phyloP scores from a whole-genome alignment of 257 asterid species.

The Cynanchum wilfordii region DNA sequence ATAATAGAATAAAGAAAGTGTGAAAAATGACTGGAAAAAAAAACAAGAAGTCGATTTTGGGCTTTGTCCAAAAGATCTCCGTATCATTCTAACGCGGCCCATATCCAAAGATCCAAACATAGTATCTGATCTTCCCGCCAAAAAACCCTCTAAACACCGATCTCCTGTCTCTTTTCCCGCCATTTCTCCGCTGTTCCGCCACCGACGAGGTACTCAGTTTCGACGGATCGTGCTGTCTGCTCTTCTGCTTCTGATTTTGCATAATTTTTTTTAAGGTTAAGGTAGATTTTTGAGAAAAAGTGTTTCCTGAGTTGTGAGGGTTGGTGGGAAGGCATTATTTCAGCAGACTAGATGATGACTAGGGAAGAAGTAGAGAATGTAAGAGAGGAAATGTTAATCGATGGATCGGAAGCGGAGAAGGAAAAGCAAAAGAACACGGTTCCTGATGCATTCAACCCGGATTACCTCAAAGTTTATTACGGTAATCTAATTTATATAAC shows the following conservation, averaged over 20 bases:
- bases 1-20: too few species aligned
- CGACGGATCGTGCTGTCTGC: neutral
- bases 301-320: neutral
- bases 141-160: neutral
- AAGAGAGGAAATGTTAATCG: constrained; percentile 57
- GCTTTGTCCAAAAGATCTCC: neutral
- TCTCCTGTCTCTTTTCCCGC: constrained; percentile 15
- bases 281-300: neutral
- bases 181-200: constrained; percentile 1
- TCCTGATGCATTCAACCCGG: constrained; percentile 54
- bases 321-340: neutral
- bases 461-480: constrained; percentile 70
- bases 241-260: neutral
- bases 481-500: constrained; percentile 25
- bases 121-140: constrained; percentile 16
- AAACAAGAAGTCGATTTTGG: neutral
- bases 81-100: neutral
- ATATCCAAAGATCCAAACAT: neutral
- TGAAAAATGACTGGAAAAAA: neutral
- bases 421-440: constrained; percentile 24
- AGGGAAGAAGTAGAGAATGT: constrained; percentile 42
- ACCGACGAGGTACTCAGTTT: neutral
- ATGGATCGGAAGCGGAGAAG: constrained; percentile 32
- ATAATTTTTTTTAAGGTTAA: neutral
- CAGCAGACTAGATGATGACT: constrained; percentile 25